A percentile compares a stretch with the other conserved stretches of the same genome.
Conservation (phyloP, 2,329 filamentous ascomycete genomes). For the Pezicula neosporulosa region DNA sequence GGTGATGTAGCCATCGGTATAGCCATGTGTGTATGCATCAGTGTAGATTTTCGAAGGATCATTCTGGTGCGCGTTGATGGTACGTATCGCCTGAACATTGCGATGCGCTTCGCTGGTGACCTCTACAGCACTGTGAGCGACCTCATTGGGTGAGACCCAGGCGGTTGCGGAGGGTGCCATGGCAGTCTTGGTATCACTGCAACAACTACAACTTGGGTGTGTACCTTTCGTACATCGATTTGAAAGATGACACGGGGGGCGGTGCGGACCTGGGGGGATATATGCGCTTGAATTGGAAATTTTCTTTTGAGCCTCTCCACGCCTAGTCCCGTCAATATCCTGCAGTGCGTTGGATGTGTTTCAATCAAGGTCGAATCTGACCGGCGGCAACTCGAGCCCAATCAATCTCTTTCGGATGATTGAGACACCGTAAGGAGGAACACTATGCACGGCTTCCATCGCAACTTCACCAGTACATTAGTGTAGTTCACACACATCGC, state of each 20-base stretch:
- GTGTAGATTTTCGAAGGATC: constrained; percentile 9
- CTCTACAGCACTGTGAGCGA: constrained; percentile 1
- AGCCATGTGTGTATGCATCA: constrained; percentile 20
- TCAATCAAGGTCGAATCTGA: background rate
- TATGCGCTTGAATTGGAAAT: background rate
- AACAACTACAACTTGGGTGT: constrained; percentile 24
- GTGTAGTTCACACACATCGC: background rate
- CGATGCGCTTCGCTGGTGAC: constrained; percentile 14
- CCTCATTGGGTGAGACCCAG: constrained; percentile 17
- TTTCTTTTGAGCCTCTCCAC: background rate
- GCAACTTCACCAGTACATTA: background rate
- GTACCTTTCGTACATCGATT: constrained; percentile 3
- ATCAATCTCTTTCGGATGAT: background rate
- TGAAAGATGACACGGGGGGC: constrained; percentile 5
- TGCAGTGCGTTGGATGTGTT: background rate
- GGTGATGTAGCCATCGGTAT: constrained; percentile 19
- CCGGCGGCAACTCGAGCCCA: background rate
- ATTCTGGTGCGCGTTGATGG: background rate
- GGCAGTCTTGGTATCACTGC: constrained; percentile 22
- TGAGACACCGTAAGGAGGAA: background rate
- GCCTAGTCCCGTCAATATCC: background rate
- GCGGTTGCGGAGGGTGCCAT: constrained; percentile 27
- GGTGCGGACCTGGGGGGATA: background rate
- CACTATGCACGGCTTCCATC: background rate
- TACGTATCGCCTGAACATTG: constrained; percentile 19